Conservation (phyloP, 2,329 filamentous ascomycete species). For the Orbilia brochopaga region DNA sequence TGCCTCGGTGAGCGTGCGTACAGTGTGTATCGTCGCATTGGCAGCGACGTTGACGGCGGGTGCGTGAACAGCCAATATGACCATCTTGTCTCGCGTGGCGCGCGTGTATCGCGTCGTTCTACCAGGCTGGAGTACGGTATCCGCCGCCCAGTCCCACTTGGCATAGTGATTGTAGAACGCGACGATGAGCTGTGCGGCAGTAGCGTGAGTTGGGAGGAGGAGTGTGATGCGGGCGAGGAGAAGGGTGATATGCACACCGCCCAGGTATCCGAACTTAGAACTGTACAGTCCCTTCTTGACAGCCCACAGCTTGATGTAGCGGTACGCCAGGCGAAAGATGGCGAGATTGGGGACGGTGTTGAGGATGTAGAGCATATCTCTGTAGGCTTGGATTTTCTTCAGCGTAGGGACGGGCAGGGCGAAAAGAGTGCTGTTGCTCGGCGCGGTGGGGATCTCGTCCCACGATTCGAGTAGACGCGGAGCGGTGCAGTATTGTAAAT, state of each 20-base stretch:
- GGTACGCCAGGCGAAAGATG: conserved; percentile 66
- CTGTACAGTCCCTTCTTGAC: conserved; percentile 68
- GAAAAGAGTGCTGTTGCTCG: conserved; percentile 64
- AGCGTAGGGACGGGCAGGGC: conserved; percentile 65
- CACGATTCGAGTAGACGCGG: conserved; percentile 63
- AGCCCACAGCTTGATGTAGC: conserved; percentile 69
- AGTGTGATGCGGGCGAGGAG: conserved; percentile 69
- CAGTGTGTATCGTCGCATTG: conserved; percentile 64
- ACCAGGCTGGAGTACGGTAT: conserved; percentile 66
- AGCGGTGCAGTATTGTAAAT: conserved; percentile 72
- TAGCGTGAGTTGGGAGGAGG: conserved; percentile 58
- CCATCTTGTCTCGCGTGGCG: conserved; percentile 67
- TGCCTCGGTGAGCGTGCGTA: conserved; percentile 63
- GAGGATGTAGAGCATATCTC: conserved; percentile 68
- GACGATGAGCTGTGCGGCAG: conserved; percentile 63
- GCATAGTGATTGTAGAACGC: conserved; percentile 71
- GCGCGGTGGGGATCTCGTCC: conserved; percentile 58
- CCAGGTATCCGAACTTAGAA: conserved; percentile 69
- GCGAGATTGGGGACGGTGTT: conserved; percentile 67
- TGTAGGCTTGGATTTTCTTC: conserved; percentile 68
- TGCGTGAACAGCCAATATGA: conserved; percentile 68
- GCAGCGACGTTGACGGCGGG: conserved; percentile 68
- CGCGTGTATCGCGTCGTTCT: conserved; percentile 61
- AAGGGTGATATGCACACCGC: conserved; percentile 69
- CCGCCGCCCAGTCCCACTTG: conserved; percentile 65